Base-by-base conservation (phyloP, 2,329 filamentous ascomycete species). In the Cordyceps farinosa region DNA sequence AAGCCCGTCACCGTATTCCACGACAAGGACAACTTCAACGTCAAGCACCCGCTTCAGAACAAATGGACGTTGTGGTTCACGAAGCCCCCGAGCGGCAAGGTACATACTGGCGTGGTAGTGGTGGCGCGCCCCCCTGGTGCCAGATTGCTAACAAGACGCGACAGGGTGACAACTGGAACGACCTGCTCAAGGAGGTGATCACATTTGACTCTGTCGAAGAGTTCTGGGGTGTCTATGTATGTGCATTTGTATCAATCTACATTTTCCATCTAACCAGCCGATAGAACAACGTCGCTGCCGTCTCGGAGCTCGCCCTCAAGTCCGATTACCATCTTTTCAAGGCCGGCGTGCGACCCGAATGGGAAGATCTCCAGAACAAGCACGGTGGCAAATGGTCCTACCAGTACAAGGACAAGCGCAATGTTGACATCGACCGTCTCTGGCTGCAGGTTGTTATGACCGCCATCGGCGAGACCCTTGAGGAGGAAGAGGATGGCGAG, bases 261-360 rank as follows among this genome's bases (percentile, higher is more conserved):
- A 64, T 64, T 65, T 54, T 59, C 61, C 58, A 44, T 70, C 65
- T 69, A 44, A 66, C 40, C 15, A 29, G 45, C 57, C 22, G 36
- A 27, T 64, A 99, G 96, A 99, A 99, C 85, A 99, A 99, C 79
- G 97, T 99, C 76, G 92, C 94, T 57, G 90, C 93, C 50, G 94
- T 96, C 70, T 97, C 94, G 70, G 92, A 98, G 72, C 89, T 99
- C 50, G 91, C 93, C 51, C 88, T 96, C 74, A 99, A 99, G 83
- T 97, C 95, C 74, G 95, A 99, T 78, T 99, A 99, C 81, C 96
- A 99, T 75, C 90, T 99, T 51, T 99, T 99, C 90, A 99, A 99
- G 84, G 90, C 89, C 71, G 93, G 93, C 68, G 91, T 99, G 67
- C 91, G 95, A 67, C 95, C 95, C 42, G 96, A 99, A 80, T 99